Evolutionary conservation across 2,329 filamentous ascomycete species (phyloP), one percentile per base, ranked within the genome.

Genomic region (Colletotrichum acutatum): DNA sequence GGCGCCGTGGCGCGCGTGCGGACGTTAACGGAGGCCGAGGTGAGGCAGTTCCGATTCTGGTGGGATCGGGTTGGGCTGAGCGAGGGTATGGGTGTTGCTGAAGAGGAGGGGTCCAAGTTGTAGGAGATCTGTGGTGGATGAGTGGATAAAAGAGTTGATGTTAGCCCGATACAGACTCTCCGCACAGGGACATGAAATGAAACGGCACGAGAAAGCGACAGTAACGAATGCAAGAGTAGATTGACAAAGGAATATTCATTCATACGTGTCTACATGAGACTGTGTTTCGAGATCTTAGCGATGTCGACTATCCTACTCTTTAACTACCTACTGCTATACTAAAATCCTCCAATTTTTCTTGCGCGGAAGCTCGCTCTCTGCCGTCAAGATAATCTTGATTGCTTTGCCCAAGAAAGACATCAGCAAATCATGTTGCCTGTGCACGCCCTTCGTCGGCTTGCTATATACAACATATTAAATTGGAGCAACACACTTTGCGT

Each of bases 41-140:
- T 80, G 66, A 79, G 84, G 63, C 86, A 89, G 77, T 90, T 88
- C 76, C 79, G 82, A 14, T 93, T 90, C 78, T 93, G 91, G 91
- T 92, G 89, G 88, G 83, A 84, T 14, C 85, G 86, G 72, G 86
- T 87, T 24, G 79, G 83, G 69, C 76, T 86, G 61, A 88, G 86
- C 75, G 80, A 89, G 76, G 86, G 85, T 8, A 81, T 81, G 71
- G 84, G 82, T 5, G 63, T 62, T 11, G 62, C 52, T 12, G 62
- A 56, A 14, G 22, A 57, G 14, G 37, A 66, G 3, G 60, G 34
- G 22, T 14, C 66, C 11, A 42, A 24, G 16, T 22, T 61, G 34
- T 65, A 26, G 22, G 19, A 22, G 3, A n/a, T 49, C 19, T n/a
- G 42, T 0, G n/a, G 11, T 22, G 19, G 19, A 49, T n/a, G 11